Evolutionary conservation across 2,329 filamentous ascomycete genomes (phyloP), one percentile per base, ranked within the genome.

Genomic region (Colletotrichum orchidophilum): DNA sequence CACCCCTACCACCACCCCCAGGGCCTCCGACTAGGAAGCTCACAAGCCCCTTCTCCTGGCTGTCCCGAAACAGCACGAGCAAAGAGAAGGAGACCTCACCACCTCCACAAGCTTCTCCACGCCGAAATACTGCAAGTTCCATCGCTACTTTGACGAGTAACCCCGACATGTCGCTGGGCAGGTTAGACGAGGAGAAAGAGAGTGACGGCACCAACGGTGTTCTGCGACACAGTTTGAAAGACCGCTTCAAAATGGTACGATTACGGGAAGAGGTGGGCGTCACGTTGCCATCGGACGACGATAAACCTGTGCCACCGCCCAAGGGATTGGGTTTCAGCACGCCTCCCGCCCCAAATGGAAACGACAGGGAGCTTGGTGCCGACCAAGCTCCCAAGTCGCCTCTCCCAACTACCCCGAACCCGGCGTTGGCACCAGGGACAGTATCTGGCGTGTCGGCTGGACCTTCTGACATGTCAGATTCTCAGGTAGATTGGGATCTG

Each of bases 401-500:
- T 21, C 85, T 91, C 66, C 90, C 92, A 8, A 83, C 88, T 0
- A 90, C 87, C 3, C 87, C 94, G 18, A 94, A 94, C 75, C 87
- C 88, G 4, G 90, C 87, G 67, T 84, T 98, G 54, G 91, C 94
- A 1, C 95, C 95, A 0, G 95, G 95, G 1, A 98, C 95, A 1
- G 94, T 93, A 8, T 92, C 94, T 12, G 95, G 96, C 6, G 90
- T 95, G 52, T 92, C 92, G 27, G 91, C 92, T 26, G 93, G 93
- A 1, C 93, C 93, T 9, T 92, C 94, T 3, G 90, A 91, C 26
- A 87, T 91, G 73, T 83, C 84, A 15, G 93, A 95, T 77, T 85
- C 87, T 18, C 92, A 94, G 27, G 96, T 99, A n/a, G 95, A 99
- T 79, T 99, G 96, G 96, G 96, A 99, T 81, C 84, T 99, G 49